These are phyloP conservation scores for Larix sibirica DNA, from an alignment of 83 land plant genomes.

Conservation along the genomic window DNA sequence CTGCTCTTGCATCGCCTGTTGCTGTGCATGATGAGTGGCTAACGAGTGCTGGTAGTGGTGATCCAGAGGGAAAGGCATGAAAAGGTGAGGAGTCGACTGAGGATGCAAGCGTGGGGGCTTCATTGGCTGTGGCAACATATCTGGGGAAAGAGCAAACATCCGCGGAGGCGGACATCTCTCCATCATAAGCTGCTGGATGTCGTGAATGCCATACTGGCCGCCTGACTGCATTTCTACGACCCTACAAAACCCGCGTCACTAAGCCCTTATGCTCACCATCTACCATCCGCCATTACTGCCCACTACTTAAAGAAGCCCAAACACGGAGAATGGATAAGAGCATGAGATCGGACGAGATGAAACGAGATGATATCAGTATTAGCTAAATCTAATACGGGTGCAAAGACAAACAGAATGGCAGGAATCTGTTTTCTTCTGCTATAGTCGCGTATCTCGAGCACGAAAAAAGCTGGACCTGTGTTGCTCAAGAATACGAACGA, in stretches of 20 bases:
- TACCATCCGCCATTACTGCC: background rate
- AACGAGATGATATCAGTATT: background rate
- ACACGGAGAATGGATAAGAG: background rate
- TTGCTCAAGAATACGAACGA: background rate
- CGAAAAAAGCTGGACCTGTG: background rate
- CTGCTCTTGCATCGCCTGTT: background rate
- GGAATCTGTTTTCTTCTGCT: background rate
- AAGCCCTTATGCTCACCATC: background rate
- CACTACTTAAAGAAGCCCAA: background rate
- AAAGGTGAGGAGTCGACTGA: background rate
- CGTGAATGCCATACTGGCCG: background rate
- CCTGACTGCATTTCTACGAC: background rate
- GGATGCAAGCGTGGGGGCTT: background rate
- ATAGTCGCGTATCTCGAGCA: background rate
- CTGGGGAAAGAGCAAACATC: background rate
- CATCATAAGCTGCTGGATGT: background rate
- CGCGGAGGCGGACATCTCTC: background rate
- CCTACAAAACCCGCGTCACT: background rate
- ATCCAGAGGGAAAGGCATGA: background rate
- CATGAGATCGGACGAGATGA: background rate
- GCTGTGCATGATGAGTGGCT: background rate
- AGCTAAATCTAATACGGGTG: background rate
- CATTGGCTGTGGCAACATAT: background rate
- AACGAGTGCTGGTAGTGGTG: background rate
- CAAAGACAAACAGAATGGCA: background rate